Evolutionary conservation across 345 rosid genomes (phyloP).

Genomic region (Populus simonii): DNA sequence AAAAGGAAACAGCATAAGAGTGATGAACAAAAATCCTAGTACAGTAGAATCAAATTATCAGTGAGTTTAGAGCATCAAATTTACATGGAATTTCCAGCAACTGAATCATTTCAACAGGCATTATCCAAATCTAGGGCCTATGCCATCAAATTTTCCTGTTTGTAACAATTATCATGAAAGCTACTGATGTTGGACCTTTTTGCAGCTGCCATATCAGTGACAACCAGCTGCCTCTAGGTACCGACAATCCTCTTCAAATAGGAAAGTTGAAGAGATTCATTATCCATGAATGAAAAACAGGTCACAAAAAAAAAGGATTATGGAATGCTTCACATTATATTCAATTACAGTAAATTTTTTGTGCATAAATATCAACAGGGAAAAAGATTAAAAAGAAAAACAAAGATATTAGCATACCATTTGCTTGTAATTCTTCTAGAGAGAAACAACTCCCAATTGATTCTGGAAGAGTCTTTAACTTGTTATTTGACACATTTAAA

Average conservation of each 20-base stretch:
- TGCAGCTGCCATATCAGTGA: not conserved
- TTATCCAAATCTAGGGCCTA: not conserved
- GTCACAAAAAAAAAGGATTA: not conserved
- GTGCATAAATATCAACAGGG: not conserved
- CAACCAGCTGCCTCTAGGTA: not conserved
- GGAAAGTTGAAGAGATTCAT: not conserved
- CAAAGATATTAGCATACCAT: conserved; percentile 46
- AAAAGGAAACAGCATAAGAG: not conserved
- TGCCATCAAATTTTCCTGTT: not conserved
- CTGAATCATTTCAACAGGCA: not conserved
- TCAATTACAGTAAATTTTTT: not conserved
- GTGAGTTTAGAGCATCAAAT: not conserved
- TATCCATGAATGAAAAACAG: not conserved
- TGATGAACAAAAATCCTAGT: not conserved
- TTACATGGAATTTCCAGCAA: not conserved
- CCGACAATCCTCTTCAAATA: not conserved
- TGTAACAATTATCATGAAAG: not conserved
- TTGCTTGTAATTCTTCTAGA: conserved; percentile 87
- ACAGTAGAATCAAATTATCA: not conserved
- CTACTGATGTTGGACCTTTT: not conserved
- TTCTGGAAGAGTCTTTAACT: conserved; percentile 86
- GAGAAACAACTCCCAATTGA: conserved; percentile 94
- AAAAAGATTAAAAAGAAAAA: not conserved
- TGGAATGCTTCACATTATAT: not conserved
- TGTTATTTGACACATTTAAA: conserved; percentile 83